Conservation (phyloP, 1,284 basidiomycete genomes). For the Papiliotrema flavescens region DNA sequence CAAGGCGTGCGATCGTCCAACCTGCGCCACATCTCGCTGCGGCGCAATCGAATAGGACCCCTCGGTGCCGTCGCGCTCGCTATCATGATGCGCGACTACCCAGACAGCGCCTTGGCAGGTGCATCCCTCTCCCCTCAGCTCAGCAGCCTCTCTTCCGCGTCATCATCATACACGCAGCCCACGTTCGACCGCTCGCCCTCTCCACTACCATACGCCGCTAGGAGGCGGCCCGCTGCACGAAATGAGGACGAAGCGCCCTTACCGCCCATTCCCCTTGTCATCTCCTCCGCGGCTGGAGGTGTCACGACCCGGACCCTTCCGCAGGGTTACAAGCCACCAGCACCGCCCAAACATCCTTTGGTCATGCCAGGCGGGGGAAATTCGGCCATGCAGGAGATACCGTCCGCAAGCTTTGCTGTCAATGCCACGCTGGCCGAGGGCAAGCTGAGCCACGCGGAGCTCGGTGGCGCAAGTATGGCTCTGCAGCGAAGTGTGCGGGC, state of each 20-base stretch:
- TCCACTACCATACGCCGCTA: constrained; percentile 13
- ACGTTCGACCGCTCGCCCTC: constrained; percentile 54
- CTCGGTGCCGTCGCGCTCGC: constrained; percentile 85
- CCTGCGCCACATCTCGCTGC: constrained; percentile 77
- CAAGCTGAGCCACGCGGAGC: constrained; percentile 21
- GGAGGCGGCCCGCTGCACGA: constrained; percentile 7
- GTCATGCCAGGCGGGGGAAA: constrained; percentile 34
- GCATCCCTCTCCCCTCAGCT: constrained; percentile 45
- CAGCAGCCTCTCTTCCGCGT: constrained; percentile 55
- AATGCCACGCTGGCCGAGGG: constrained; percentile 27
- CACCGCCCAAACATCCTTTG: constrained; percentile 31
- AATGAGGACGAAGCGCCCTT: constrained; percentile 23
- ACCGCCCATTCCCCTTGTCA: constrained; percentile 56
- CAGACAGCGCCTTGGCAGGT: constrained; percentile 56
- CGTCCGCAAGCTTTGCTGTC: constrained; percentile 7
- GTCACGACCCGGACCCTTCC: constrained; percentile 65
- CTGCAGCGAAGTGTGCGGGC: constrained; percentile 68
- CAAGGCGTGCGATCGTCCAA: constrained; percentile 76
- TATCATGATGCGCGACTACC: constrained; percentile 91
- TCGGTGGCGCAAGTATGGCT: constrained; percentile 37
- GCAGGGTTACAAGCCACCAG: constrained; percentile 37
- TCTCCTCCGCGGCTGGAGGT: constrained; percentile 70
- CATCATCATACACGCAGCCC: constrained; percentile 22
- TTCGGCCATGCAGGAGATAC: constrained; percentile 30
- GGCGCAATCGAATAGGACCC: constrained; percentile 76